Conservation (phyloP, 352 stramenopile genomes). For the Hyaloperonospora arabidopsidis region DNA sequence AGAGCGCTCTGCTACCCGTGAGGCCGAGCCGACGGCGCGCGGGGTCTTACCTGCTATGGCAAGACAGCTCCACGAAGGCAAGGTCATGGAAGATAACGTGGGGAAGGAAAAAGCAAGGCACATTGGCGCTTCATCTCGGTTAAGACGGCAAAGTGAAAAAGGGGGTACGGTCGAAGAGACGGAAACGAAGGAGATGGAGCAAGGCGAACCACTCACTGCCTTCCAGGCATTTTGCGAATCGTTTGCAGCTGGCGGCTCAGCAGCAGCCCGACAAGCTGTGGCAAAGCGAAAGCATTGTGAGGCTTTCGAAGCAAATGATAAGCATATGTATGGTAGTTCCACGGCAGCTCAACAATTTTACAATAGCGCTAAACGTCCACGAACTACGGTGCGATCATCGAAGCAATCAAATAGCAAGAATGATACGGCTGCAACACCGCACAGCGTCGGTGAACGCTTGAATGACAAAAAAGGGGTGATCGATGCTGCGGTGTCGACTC, state of each 20-base stretch:
- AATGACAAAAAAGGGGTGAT: constrained; percentile 24
- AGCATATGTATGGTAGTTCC: constrained; percentile 1
- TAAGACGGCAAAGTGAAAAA: constrained; percentile 4
- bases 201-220: constrained; percentile 8
- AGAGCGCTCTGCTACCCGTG: not conserved
- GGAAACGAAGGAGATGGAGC: constrained; percentile 13
- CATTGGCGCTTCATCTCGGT: not conserved
- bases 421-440: constrained; percentile 1
- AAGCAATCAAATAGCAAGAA: not conserved
- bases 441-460: constrained; percentile 27
- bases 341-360: not conserved
- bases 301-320: constrained; percentile 21
- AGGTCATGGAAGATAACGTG: constrained; percentile 2
- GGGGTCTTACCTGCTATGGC: not conserved
- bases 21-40: not conserved
- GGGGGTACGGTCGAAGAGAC: constrained; percentile 4
- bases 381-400: constrained; percentile 1
- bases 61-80: constrained; percentile 4
- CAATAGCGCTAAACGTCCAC: constrained; percentile 14
- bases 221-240: constrained; percentile 31
- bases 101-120: not conserved
- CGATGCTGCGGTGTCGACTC: constrained; percentile 7
- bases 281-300: constrained; percentile 24
- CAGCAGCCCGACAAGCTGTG: constrained; percentile 12
- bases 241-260: constrained; percentile 25